Conservation (phyloP, 768 basidiomycete genomes). For the Agaricus blazei region DNA sequence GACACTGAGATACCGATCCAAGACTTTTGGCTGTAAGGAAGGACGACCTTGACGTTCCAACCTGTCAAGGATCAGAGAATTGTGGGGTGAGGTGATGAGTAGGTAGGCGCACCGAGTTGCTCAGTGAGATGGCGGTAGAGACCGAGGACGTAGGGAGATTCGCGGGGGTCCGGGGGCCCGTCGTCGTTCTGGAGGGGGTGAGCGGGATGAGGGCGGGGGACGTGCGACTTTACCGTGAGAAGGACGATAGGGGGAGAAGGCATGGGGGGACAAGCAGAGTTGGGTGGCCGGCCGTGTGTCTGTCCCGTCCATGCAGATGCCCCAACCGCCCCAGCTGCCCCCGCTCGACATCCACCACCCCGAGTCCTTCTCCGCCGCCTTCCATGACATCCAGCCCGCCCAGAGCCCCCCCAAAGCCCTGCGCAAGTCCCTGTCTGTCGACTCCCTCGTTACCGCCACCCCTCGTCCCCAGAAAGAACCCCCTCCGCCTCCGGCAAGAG, state of each 20-base stretch:
- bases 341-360: conserved; percentile 20
- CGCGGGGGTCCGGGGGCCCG: conserved; percentile 60
- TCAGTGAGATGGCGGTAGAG: conserved; percentile 58
- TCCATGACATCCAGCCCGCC: conserved; percentile 30
- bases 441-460: conserved; percentile 54
- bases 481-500: not conserved
- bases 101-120: conserved; percentile 45
- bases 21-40: conserved; percentile 78
- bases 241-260: conserved; percentile 27
- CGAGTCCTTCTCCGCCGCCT: conserved; percentile 39
- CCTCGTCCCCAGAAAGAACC: not conserved
- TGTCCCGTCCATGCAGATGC: conserved; percentile 10
- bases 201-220: not conserved
- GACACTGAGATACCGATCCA: conserved; percentile 65
- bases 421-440: conserved; percentile 73
- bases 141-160: conserved; percentile 74
- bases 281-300: conserved; percentile 8
- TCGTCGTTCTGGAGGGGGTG: conserved; percentile 66
- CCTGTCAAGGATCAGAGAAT: conserved; percentile 29
- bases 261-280: conserved; percentile 3
- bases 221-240: conserved; percentile 29
- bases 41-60: conserved; percentile 76
- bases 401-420: conserved; percentile 35
- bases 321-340: conserved; percentile 15
- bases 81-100: too few species aligned